Base-by-base conservation (phyloP, 169 alveolate genomes). In the Hepatocystis sp. region DNA sequence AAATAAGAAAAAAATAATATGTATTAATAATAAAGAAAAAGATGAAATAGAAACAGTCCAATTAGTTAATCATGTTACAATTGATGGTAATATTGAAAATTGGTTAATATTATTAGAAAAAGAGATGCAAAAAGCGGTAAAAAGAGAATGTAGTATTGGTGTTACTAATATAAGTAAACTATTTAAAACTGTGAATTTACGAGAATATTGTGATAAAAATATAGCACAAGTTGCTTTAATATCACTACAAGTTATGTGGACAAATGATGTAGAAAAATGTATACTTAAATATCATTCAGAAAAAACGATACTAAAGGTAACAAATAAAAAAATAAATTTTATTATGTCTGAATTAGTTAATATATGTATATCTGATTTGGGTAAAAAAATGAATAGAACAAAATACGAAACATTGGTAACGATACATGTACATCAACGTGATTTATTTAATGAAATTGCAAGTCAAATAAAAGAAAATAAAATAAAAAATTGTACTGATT, bases 81-180 rank as follows among this genome's bases (percentile, higher is more conserved):
- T 98, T 52, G 98, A 96, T 85, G 99, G 99, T 2, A 96, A 96
- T 90, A 97, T 98, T 84, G 99, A 98, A 91, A 98, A 95, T 66
- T 98, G 99, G 99, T 94, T 98, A 51, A 92, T 93, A 34, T 91
- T 94, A 19, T 92, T 98, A 60, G 99, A 97, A 88, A 91, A 91
- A 47, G 97, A 93, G 51, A 96, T 97, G 99, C 94, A 95, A 85
- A 86, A 91, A 65, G 92, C 98, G 19, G 85, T 93, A 66, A 85
- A 96, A 91, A 91, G 97, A 85, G 93, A 95, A 91, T 85, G 95
- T 95, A 67, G 94, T 90, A 84, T 89, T 44, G 90, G 98, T 93
- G 90, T 94, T 92, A 52, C 90, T 27, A 92, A 84, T 25, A 84
- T 93, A 2, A 93, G 93, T 7, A 84, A 93, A 47, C 95, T 95